Conservation (phyloP, 495 filamentous ascomycete genomes). For the Talaromyces wortmannii region DNA sequence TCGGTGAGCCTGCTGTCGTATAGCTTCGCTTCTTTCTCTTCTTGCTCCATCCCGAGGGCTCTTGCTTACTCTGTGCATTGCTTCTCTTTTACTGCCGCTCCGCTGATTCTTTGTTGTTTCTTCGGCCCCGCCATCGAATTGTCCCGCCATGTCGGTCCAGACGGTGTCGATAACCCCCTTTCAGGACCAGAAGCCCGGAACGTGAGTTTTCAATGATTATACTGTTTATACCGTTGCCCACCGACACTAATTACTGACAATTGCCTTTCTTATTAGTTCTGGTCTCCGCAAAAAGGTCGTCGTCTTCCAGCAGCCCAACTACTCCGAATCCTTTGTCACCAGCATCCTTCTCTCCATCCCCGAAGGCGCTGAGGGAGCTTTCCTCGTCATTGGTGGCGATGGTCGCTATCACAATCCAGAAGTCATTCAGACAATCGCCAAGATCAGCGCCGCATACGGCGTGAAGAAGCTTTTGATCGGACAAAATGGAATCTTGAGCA, state of each 20-base stretch:
- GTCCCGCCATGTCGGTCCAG: conserved; percentile 59
- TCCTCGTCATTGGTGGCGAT: conserved; percentile 96
- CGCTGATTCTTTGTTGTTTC: not conserved
- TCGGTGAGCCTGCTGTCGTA: conserved; percentile 13
- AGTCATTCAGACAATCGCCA: conserved; percentile 91
- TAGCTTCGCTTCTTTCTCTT: conserved; percentile 2
- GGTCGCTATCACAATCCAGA: conserved; percentile 96
- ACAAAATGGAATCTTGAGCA: conserved; percentile 92
- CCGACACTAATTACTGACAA: too few relatives aligned
- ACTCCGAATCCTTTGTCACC: conserved; percentile 91
- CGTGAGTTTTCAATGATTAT: conserved; percentile 56
- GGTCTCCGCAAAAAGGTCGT: conserved; percentile 98
- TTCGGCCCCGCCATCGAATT: not conserved
- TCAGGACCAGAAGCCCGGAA: conserved; percentile 96
- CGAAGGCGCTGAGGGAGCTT: conserved; percentile 79
- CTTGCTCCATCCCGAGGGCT: conserved; percentile 1
- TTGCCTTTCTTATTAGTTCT: conserved; percentile 40
- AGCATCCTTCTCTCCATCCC: conserved; percentile 94
- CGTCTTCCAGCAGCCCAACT: conserved; percentile 91
- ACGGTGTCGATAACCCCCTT: conserved; percentile 73
- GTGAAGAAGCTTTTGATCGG: conserved; percentile 98
- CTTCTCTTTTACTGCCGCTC: conserved; percentile 1
- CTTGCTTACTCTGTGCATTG: conserved; percentile 6
- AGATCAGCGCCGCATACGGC: conserved; percentile 93
- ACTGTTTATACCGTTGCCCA: conserved; percentile 15